Percentiles rank a stretch among this genome's conserved stretches.
Conservation (phyloP, 768 basidiomycete genomes). For the Tylopilus subfusipes region DNA sequence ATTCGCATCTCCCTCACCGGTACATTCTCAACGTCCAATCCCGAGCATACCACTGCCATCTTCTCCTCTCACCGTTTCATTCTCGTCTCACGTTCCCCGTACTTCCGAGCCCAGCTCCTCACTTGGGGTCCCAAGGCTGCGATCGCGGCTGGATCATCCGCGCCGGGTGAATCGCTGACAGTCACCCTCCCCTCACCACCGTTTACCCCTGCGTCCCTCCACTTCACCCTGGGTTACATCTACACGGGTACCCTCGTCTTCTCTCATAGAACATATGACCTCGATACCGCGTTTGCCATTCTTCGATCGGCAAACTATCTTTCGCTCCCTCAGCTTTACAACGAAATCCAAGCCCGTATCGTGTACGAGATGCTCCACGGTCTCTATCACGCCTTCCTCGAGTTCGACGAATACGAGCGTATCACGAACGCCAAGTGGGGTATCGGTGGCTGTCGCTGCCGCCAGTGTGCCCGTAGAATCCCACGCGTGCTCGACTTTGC, state of each 20-base stretch:
- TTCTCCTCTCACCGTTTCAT: conserved; percentile 95
- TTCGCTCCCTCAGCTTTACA: conserved; percentile 62
- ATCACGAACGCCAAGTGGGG: conserved; percentile 78
- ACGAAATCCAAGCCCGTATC: conserved; percentile 80
- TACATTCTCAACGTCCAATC: conserved; percentile 58
- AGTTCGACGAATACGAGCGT: conserved; percentile 74
- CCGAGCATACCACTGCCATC: conserved; percentile 71
- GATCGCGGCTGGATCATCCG: conserved; percentile 21
- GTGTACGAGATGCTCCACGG: conserved; percentile 89
- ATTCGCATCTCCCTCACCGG: conserved; percentile 77
- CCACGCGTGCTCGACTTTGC: conserved; percentile 86
- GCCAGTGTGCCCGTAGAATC: conserved; percentile 75
- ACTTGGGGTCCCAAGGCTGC: conserved; percentile 50
- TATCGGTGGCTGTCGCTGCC: conserved; percentile 77
- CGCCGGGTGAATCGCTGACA: conserved; percentile 46
- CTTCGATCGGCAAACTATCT: conserved; percentile 83
- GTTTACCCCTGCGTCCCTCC: conserved; percentile 90
- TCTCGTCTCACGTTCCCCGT: conserved; percentile 82
- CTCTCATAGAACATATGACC: conserved; percentile 89
- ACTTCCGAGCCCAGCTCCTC: conserved; percentile 81
- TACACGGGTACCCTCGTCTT: conserved; percentile 94
- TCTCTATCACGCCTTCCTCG: conserved; percentile 78
- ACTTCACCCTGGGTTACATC: conserved; percentile 91
- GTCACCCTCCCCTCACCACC: conserved; percentile 84
- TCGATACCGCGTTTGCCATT: conserved; percentile 87